phyloP scores from a whole-genome alignment of 768 basidiomycete genomes.

The Tulasnella sp. region DNA sequence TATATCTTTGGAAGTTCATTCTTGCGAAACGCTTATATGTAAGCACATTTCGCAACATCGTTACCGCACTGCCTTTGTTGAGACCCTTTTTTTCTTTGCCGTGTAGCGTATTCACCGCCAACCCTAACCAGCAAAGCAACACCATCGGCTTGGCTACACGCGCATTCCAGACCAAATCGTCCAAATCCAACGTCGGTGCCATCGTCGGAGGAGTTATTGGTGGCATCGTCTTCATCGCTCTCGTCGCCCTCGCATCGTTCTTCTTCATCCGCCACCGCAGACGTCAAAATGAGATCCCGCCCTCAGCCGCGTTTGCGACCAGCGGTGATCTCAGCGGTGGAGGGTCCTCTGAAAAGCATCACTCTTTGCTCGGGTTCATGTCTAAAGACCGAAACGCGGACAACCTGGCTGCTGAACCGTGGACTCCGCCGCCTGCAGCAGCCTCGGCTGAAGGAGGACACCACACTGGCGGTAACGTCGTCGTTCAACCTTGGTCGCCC shows the following conservation, averaged over 20 bases:
- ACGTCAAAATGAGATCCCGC: background rate
- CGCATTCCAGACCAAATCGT: background rate
- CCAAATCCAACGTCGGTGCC: slow-evolving; percentile 6
- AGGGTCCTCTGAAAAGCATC: background rate
- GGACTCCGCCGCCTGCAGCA: background rate
- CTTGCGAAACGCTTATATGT: slow-evolving; percentile 16
- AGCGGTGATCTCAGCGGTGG: background rate
- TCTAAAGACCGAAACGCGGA: slow-evolving; percentile 4
- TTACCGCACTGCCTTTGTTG: background rate
- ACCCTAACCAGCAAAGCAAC: slow-evolving; percentile 8
- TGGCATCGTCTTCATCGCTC: slow-evolving; percentile 12
- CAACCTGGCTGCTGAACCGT: slow-evolving; percentile 16
- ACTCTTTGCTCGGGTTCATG: background rate
- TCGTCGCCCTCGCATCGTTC: slow-evolving; percentile 1
- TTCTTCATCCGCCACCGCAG: slow-evolving; percentile 18
- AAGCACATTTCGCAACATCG: background rate
- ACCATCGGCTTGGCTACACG: slow-evolving; percentile 11
- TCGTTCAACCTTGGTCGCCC: slow-evolving; percentile 2
- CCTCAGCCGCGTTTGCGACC: background rate
- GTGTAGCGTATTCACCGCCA: slow-evolving; percentile 3
- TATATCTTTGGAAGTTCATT: slow-evolving; percentile 16
- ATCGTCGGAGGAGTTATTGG: slow-evolving; percentile 22
- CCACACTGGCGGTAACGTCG: background rate
- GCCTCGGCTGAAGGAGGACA: background rate
- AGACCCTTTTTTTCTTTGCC: background rate